Evolutionary conservation across 305 asterid species (phyloP).

Genomic region (Rubia balearica): DNA sequence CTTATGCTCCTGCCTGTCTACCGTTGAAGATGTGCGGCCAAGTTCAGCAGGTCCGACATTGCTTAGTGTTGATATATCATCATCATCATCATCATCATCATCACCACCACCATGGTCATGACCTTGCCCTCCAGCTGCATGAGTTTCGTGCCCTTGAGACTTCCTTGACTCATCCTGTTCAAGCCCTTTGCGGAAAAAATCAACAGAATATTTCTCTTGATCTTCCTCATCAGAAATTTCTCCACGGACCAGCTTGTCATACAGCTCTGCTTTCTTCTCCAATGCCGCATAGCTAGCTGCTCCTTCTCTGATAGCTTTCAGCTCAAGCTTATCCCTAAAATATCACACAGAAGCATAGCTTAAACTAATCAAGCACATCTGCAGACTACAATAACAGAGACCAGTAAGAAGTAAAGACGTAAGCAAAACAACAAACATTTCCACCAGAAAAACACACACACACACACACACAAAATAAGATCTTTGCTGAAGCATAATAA

Average conservation of each 20-base stretch:
- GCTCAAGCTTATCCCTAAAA: slow-evolving; percentile 88
- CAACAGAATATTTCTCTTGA: slow-evolving; percentile 90
- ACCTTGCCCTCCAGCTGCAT: slow-evolving; percentile 30
- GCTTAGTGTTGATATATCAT: slow-evolving; percentile 29
- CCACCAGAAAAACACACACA: background rate
- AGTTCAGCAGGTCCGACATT: slow-evolving; percentile 47
- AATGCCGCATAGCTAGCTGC: slow-evolving; percentile 84
- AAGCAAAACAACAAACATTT: background rate
- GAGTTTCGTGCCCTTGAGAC: slow-evolving; percentile 27
- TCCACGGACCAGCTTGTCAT: slow-evolving; percentile 68
- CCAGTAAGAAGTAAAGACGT: background rate
- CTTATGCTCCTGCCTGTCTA: slow-evolving; percentile 71
- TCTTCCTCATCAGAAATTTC: slow-evolving; percentile 94
- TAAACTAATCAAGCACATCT: background rate
- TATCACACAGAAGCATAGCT: slow-evolving; percentile 9
- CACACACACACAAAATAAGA: background rate
- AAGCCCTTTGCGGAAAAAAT: slow-evolving; percentile 73
- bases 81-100: slow-evolving; percentile 20
- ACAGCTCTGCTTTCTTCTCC: slow-evolving; percentile 74
- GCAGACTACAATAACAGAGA: background rate
- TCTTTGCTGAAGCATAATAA: background rate
- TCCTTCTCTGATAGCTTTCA: slow-evolving; percentile 82
- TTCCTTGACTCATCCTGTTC: slow-evolving; percentile 33
- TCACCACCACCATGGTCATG: background rate
- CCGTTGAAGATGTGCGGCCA: slow-evolving; percentile 47